phyloP scores from a whole-genome alignment of 192 early-diverging fungal species.

The Ramicandelaber brevisporus region DNA sequence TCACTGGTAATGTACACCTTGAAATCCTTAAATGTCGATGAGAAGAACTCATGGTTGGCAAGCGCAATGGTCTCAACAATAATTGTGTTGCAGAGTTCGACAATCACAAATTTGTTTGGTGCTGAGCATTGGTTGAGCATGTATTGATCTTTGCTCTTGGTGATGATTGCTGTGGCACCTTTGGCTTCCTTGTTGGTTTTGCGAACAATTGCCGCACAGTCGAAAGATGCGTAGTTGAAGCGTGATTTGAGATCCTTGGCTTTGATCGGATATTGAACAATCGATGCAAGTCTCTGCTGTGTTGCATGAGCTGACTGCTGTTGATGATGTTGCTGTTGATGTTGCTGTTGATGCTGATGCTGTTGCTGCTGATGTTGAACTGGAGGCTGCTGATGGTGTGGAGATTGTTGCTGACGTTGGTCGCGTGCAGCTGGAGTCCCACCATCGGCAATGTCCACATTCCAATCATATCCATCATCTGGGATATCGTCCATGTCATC shows the following conservation, averaged over 20 bases:
- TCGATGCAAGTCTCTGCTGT: too few relatives aligned
- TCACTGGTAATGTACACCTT: slow-evolving; percentile 44
- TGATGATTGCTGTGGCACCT: slow-evolving; percentile 53
- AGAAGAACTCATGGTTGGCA: slow-evolving; percentile 95
- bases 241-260: slow-evolving; percentile 45
- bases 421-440: too few relatives aligned
- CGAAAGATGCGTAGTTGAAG: slow-evolving; percentile 89
- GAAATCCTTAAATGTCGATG: slow-evolving; percentile 74
- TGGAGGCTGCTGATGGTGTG: too few relatives aligned
- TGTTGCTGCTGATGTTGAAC: too few relatives aligned
- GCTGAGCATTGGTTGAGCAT: slow-evolving; percentile 79
- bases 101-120: slow-evolving; percentile 48
- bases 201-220: slow-evolving; percentile 78
- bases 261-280: slow-evolving; percentile 6
- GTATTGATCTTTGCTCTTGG: slow-evolving; percentile 82
- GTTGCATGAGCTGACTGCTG: too few relatives aligned
- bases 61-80: slow-evolving; percentile 69
- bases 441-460: too few relatives aligned
- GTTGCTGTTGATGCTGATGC: too few relatives aligned
- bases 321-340: too few relatives aligned
- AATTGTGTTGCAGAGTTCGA: slow-evolving; percentile 87
- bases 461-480: too few relatives aligned
- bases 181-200: slow-evolving; percentile 65
- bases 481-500: too few relatives aligned
- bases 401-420: too few relatives aligned